phyloP scores from a whole-genome alignment of 169 alveolate genomes.

The Cryptosporidium xiaoi region DNA sequence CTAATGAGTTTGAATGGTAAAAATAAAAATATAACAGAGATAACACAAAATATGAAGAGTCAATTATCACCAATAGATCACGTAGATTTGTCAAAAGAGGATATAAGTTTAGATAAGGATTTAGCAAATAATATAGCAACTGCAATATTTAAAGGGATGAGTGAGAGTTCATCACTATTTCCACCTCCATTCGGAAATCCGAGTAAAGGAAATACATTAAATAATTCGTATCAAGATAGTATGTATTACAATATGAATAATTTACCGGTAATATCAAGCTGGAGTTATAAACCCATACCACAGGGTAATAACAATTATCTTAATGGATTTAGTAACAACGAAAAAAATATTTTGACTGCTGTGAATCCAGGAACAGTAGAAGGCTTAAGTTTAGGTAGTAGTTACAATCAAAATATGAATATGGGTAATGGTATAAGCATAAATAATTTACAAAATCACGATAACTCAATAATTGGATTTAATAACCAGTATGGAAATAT shows the following conservation, averaged over 20 bases:
- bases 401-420: too few species aligned
- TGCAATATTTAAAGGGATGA: conserved; percentile 58
- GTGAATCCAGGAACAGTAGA: not conserved
- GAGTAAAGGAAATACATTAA: not conserved
- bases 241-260: conserved; percentile 8
- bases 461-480: conserved; percentile 31
- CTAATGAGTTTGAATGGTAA: conserved; percentile 13
- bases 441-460: not conserved
- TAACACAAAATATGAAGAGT: conserved; percentile 39
- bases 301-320: conserved; percentile 30
- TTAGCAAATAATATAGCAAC: conserved; percentile 59
- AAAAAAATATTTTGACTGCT: not conserved
- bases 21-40: conserved; percentile 42
- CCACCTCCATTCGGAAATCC: conserved; percentile 74
- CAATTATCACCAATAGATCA: conserved; percentile 45
- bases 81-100: conserved; percentile 38
- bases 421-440: too few species aligned
- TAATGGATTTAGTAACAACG: conserved; percentile 2
- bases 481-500: conserved; percentile 4
- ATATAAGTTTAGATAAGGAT: conserved; percentile 10
- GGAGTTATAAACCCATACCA: conserved; percentile 72
- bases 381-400: conserved; percentile 3
- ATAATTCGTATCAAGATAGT: not conserved
- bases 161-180: conserved; percentile 34
- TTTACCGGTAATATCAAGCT: conserved; percentile 38